phyloP scores from a whole-genome alignment of 352 stramenopile genomes.

The Phytophthora sp. region DNA sequence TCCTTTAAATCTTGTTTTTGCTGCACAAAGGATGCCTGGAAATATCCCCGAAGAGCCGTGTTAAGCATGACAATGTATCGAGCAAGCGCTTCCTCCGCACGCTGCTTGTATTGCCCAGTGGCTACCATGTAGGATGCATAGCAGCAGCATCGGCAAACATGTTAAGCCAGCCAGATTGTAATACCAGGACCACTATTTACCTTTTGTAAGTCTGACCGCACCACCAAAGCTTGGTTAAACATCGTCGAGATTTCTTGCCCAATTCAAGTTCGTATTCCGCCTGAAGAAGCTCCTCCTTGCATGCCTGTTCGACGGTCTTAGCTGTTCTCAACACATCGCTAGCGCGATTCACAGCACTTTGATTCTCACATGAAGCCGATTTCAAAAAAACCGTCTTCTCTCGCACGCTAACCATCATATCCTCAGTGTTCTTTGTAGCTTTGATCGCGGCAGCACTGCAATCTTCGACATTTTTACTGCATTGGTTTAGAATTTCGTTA shows the following conservation, averaged over 20 bases:
- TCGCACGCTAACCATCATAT: slow-evolving; percentile 3
- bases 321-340: not conserved
- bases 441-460: not conserved
- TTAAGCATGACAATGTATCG: not conserved
- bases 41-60: not conserved
- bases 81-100: not conserved
- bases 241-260: not conserved
- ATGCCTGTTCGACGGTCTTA: not conserved
- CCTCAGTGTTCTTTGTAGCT: not conserved
- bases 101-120: not conserved
- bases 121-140: not conserved
- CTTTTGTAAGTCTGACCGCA: not conserved
- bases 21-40: not conserved
- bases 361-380: not conserved
- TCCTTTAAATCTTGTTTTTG: slow-evolving; percentile 1
- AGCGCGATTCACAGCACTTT: not conserved
- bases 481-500: not conserved
- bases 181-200: not conserved
- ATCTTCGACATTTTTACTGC: not conserved
- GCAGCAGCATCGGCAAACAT: not conserved
- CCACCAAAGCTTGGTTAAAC: not conserved
- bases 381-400: not conserved
- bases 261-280: not conserved
- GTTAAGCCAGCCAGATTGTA: not conserved
- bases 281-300: not conserved